Evolutionary conservation across 2,329 filamentous ascomycete species (phyloP).

Genomic region (Diplodia mutila): DNA sequence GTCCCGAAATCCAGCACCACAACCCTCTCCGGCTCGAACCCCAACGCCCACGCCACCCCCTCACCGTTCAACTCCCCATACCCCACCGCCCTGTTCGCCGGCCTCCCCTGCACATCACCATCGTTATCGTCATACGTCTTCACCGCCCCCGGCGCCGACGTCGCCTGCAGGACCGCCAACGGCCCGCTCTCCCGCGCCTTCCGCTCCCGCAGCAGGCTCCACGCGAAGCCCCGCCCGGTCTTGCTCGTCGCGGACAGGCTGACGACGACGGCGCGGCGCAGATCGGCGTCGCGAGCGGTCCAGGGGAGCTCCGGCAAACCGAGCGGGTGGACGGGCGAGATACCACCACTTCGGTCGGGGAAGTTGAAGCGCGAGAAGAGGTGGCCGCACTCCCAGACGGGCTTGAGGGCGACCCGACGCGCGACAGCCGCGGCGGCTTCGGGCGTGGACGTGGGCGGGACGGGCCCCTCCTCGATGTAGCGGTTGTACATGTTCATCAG

Average conservation of each 20-base stretch:
- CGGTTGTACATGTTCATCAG: slow-evolving; percentile 54
- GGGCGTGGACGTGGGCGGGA: background rate
- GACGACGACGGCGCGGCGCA: background rate
- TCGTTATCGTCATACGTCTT: background rate
- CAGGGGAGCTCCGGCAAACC: background rate
- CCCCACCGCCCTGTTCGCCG: background rate
- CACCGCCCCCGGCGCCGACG: background rate
- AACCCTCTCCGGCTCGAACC: background rate
- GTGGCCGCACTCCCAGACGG: background rate
- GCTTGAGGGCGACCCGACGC: background rate
- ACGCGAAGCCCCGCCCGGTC: background rate
- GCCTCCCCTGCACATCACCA: background rate
- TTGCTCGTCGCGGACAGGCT: background rate
- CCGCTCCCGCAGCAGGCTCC: background rate
- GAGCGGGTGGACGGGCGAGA: background rate
- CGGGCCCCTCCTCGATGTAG: slow-evolving; percentile 33
- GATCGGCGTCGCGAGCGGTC: background rate
- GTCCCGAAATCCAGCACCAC: background rate
- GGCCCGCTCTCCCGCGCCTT: background rate
- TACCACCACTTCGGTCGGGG: background rate
- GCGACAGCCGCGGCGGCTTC: too few species aligned
- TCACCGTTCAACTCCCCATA: background rate
- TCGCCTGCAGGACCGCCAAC: background rate
- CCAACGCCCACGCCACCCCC: background rate
- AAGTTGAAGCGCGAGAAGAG: background rate